Base-by-base conservation (phyloP, 345 rosid species). In the Eucalyptus cladocalyx region DNA sequence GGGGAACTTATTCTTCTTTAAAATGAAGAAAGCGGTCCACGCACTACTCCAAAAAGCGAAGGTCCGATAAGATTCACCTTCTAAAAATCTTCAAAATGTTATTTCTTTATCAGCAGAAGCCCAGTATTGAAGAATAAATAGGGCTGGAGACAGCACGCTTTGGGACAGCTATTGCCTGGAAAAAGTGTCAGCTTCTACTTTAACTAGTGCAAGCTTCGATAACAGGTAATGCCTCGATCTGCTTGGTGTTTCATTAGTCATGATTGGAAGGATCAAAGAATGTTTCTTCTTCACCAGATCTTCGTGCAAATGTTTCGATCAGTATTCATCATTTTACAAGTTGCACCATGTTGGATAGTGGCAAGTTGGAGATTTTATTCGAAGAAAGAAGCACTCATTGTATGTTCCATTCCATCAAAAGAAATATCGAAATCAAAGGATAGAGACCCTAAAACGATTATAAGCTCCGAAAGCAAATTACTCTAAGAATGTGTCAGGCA, bases 1-100 rank as follows among this genome's bases (percentile, higher is more conserved):
- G 83, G 47, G 24, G 67, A 87, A 54, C 88, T 37, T 90, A 88
- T 92, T 88, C 92, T 89, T 47, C 88, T 86, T 42, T 86, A 85
- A 69, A 81, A 88, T 86, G 87, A 88, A 90, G 89, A 87, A 80
- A 86, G 32, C 50, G 87, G 69, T 65, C 86, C 67, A 85, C 87
- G 62, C 50, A 89, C 89, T 56, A 86, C 43, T 24, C 19, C 50
- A 49, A 62, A 87, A 91, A 58, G 56, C 62, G 80, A 23, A 76
- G 47, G 47, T 76, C 83, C 83, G 30, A 76, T 40, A 30, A 76
- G 30, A 76, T 76, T 21, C 9, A 76, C 85, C 47, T 76, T 23
- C 47, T 21, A 40, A 40, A 76, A 11, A 76, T 76, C 85, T 76
- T 76, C 85, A 76, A 76, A 16, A 18, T 40, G 13, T 40, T 76